These are phyloP conservation scores for Phytophthora crassamura DNA, from an alignment of 352 stramenopile species.

Conservation along the genomic window DNA sequence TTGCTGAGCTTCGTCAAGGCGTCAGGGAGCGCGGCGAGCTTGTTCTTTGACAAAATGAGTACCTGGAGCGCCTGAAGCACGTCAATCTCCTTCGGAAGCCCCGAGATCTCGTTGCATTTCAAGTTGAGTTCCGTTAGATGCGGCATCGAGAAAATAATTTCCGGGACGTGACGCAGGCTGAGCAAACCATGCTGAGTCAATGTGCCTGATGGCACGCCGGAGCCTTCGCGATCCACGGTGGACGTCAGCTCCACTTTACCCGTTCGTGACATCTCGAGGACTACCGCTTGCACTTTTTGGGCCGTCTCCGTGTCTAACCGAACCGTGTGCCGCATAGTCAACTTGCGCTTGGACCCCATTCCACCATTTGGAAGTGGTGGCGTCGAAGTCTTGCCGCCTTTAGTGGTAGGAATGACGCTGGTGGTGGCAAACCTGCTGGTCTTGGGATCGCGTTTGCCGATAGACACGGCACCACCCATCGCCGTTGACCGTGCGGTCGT, in stretches of 20 bases:
- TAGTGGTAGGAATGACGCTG: slow-evolving; percentile 16
- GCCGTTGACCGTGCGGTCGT: background rate
- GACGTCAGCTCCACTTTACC: slow-evolving; percentile 73
- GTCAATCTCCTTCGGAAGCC: slow-evolving; percentile 65
- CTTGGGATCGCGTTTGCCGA: slow-evolving; percentile 13
- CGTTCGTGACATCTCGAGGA: slow-evolving; percentile 57
- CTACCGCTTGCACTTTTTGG: slow-evolving; percentile 47
- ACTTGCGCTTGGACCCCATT: slow-evolving; percentile 34
- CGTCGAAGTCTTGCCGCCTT: slow-evolving; percentile 2
- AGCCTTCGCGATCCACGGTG: slow-evolving; percentile 48
- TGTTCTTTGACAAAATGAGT: slow-evolving; percentile 72
- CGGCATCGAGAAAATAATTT: slow-evolving; percentile 63
- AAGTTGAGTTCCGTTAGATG: slow-evolving; percentile 71
- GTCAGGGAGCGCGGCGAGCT: slow-evolving; percentile 52
- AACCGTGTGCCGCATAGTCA: slow-evolving; percentile 46
- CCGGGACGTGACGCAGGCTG: slow-evolving; percentile 55
- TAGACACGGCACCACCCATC: slow-evolving; percentile 40
- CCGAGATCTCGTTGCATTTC: slow-evolving; percentile 67
- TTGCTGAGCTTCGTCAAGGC: slow-evolving; percentile 55
- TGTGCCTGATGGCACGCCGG: slow-evolving; percentile 46
- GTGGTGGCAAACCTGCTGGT: slow-evolving; percentile 18
- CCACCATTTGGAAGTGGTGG: slow-evolving; percentile 3
- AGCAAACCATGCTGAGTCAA: slow-evolving; percentile 60
- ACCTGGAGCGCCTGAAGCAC: slow-evolving; percentile 51
- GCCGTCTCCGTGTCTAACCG: slow-evolving; percentile 36